These are phyloP conservation scores for Apiospora rasikravindrae DNA, from an alignment of 2,329 filamentous ascomycete species.

Conservation along the genomic window DNA sequence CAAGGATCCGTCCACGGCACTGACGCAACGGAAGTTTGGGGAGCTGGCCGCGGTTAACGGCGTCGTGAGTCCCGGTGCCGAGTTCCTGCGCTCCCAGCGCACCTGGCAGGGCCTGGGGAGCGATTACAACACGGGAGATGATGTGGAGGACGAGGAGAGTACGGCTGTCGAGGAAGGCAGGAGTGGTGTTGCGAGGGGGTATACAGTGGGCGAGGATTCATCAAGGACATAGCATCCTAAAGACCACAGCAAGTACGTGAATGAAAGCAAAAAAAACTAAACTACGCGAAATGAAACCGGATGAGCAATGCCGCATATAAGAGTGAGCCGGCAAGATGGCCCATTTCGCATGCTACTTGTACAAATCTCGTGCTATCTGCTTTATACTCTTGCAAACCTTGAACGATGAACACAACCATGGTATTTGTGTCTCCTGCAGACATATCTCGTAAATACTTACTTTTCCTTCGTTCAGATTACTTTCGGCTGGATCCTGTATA, in stretches of 20 bases:
- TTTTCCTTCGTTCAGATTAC: no score
- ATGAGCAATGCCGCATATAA: not conserved
- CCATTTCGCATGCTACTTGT: not conserved
- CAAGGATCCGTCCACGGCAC: conserved; percentile 48
- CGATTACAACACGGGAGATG: conserved; percentile 72
- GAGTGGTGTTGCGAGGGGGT: conserved; percentile 87
- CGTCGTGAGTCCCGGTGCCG: conserved; percentile 87
- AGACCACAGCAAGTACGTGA: rapidly evolving
- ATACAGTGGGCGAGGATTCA: conserved; percentile 71
- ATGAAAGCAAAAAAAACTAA: not conserved
- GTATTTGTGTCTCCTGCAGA: no score
- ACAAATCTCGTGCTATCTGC: not conserved
- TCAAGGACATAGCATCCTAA: not conserved
- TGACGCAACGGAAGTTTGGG: conserved; percentile 66
- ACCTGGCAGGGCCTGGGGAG: conserved; percentile 93
- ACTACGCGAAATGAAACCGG: not conserved
- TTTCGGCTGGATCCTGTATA: no score
- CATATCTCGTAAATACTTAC: no score
- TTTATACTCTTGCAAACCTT: no score
- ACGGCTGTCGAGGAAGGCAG: conserved; percentile 83
- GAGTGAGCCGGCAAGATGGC: not conserved
- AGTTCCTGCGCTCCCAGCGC: conserved; percentile 79
- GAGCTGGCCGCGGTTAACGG: conserved; percentile 84
- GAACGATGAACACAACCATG: no score
- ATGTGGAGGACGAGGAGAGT: conserved; percentile 62